Conservation (phyloP, 257 asterid species). For the Penstemon davidsonii region DNA sequence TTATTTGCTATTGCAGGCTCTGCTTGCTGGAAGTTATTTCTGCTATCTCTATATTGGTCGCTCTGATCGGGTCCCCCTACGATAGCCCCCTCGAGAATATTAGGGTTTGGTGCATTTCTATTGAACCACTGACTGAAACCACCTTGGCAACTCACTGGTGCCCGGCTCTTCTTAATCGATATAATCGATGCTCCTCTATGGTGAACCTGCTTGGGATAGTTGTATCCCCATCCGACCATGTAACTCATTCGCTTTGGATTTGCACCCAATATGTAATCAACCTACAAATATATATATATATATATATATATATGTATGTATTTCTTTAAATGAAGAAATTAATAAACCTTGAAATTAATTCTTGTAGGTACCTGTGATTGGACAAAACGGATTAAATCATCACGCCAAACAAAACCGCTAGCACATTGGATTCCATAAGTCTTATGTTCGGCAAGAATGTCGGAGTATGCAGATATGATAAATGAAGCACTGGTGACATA, state of each 20-base stretch:
- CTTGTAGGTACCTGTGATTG: slow-evolving; percentile 42
- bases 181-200: slow-evolving; percentile 70
- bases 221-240: slow-evolving; percentile 67
- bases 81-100: slow-evolving; percentile 54
- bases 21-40: slow-evolving; percentile 47
- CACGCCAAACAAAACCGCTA: slow-evolving; percentile 28
- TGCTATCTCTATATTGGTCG: slow-evolving; percentile 39
- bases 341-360: background rate
- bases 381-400: slow-evolving; percentile 33
- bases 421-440: slow-evolving; percentile 33
- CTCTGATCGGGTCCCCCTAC: slow-evolving; percentile 62
- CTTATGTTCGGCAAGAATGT: slow-evolving; percentile 28
- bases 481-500: slow-evolving; percentile 51
- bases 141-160: slow-evolving; percentile 41
- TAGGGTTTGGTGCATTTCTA: slow-evolving; percentile 51
- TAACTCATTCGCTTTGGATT: slow-evolving; percentile 57
- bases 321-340: too few relatives aligned
- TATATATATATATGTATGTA: too few relatives aligned
- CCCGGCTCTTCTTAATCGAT: slow-evolving; percentile 36
- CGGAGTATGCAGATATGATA: slow-evolving; percentile 42
- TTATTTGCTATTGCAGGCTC: slow-evolving; percentile 55
- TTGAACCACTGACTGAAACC: slow-evolving; percentile 49
- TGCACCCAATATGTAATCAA: slow-evolving; percentile 58
- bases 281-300: too few relatives aligned
- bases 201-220: slow-evolving; percentile 51